Evolutionary conservation across 805 yeast genomes (phyloP), one percentile per base, ranked within the genome.

Genomic region (Diddensiella transvaalensis): DNA sequence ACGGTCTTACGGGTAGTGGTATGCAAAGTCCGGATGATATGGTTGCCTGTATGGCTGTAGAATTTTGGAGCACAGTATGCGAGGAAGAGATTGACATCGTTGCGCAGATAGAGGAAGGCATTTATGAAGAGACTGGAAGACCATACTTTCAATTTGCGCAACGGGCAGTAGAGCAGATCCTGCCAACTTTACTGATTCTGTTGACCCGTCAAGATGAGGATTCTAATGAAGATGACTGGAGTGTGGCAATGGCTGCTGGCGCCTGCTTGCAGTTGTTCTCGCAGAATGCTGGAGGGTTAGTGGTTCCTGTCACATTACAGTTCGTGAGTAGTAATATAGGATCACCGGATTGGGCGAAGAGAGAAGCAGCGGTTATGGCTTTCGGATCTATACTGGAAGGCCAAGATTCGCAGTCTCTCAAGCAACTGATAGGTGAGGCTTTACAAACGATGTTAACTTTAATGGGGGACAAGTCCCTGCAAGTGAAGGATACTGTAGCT

Each of bases 1-100:
- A 85, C 59, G 87, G 88, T 15, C 75, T 93, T 50, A 90, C 98
- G 3, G 89, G 91, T 39, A 51, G 22, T 42, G 97, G 98, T 39
- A 93, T 93, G 96, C 83, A 83, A 67, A 83, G 88, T 49, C 63
- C 70, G 29, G 85, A 87, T 69, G 95, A 86, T 60, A 79, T 79
- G 59, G 98, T 93, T 24, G 85, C 96, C 1, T 88, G 97, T 64
- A 90, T 91, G 97, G 97, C 99, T 24, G 93, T 93, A 49, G 99
- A 93, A 71, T 91, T 93, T 66, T 93, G 99, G 99, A 82, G 91
- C 51, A 88, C 99, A n/a, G 93, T 93, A n/a, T 90, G 98, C 72
- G 99, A 93, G 71, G 96, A 85, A 63, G 99, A 93, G 68, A 75
- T 86, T 54, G 96, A 87, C 54, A 81, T 87, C 51, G 79, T 85